Percentiles rank a stretch among this genome's conserved stretches.
phyloP scores from a whole-genome alignment of 225 moss, liverwort and hornwort genomes.

The Pleurozium schreberi region DNA sequence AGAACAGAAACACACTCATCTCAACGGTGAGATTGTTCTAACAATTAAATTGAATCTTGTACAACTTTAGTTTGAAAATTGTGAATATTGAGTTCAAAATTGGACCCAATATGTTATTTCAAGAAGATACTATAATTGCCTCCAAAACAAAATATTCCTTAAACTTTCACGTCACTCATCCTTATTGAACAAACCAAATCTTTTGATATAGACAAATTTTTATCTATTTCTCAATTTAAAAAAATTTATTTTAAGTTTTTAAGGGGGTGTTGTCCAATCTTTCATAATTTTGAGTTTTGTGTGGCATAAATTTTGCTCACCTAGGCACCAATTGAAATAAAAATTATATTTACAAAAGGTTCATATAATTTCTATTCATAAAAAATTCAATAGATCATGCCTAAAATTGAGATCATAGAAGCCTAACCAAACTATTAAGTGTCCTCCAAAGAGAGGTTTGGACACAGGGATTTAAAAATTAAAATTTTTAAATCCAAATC shows the following conservation, averaged over 20 bases:
- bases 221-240: not conserved
- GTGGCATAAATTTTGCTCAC: not conserved
- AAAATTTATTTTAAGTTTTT: not conserved
- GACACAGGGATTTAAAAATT: not conserved
- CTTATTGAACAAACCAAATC: not conserved
- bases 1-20: not conserved
- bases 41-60: not conserved
- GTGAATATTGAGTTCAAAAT: not conserved
- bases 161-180: not conserved
- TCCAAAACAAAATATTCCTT: accelerated
- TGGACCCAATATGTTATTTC: accelerated
- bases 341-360: not conserved
- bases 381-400: not conserved
- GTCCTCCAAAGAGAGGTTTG: accelerated
- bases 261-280: too few species aligned
- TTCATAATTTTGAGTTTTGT: not conserved
- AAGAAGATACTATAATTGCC: accelerated
- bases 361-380: not conserved
- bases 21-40: not conserved
- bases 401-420: not conserved
- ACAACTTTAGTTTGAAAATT: not conserved
- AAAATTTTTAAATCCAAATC: too few species aligned
- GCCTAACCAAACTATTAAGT: not conserved
- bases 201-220: not conserved
- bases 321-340: accelerated